phyloP scores from a whole-genome alignment of 1,284 basidiomycete genomes.

The Ceratobasidium sp. region DNA sequence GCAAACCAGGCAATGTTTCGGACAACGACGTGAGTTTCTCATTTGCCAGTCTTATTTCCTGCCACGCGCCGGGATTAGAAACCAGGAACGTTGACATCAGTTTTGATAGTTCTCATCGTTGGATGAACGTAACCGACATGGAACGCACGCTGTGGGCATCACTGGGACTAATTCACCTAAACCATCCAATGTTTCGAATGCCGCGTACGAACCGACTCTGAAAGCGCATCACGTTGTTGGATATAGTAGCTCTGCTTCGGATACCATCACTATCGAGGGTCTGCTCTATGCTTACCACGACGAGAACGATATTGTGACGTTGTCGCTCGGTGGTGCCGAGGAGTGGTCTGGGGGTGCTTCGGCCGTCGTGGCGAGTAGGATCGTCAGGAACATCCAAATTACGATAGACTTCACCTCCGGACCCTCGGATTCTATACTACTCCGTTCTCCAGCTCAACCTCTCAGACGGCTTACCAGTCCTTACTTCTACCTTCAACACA shows the following conservation, averaged over 20 bases:
- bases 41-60: not conserved
- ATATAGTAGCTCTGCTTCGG: constrained; percentile 18
- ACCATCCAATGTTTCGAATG: constrained; percentile 52
- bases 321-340: constrained; percentile 57
- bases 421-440: too few relatives aligned
- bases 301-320: constrained; percentile 57
- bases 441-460: too few relatives aligned
- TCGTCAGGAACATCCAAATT: constrained; percentile 50
- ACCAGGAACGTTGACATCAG: too few relatives aligned
- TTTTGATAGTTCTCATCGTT: constrained; percentile 45
- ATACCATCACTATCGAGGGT: constrained; percentile 47
- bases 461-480: too few relatives aligned
- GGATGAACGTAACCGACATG: constrained; percentile 59
- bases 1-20: not conserved
- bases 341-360: constrained; percentile 58
- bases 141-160: constrained; percentile 60
- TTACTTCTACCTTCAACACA: too few relatives aligned
- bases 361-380: constrained; percentile 56
- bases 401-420: too few relatives aligned
- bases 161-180: constrained; percentile 56
- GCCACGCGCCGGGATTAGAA: too few relatives aligned
- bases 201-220: constrained; percentile 33
- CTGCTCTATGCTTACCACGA: constrained; percentile 54
- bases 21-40: constrained; percentile 36
- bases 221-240: constrained; percentile 46